Conservation (phyloP, 176 grass and related monocot genomes). For the Musa schizocarpa region DNA sequence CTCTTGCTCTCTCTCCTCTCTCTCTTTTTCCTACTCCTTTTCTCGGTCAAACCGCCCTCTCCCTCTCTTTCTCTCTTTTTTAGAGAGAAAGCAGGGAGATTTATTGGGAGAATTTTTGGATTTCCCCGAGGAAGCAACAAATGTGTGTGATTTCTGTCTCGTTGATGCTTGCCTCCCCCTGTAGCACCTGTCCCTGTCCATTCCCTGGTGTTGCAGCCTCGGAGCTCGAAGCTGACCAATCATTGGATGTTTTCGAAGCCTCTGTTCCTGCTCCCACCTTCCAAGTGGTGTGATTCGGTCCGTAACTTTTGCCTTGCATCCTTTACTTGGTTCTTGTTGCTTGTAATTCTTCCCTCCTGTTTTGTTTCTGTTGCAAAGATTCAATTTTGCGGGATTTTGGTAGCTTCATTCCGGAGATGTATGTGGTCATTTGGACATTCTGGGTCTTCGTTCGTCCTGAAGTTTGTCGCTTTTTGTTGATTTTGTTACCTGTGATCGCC, state of each 20-base stretch:
- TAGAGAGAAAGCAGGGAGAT: slow-evolving; percentile 24
- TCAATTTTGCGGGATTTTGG: neutral
- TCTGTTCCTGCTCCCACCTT: slow-evolving; percentile 17
- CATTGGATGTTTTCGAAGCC: slow-evolving; percentile 27
- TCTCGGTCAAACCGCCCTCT: slow-evolving; percentile 60
- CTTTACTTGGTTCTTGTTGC: slow-evolving; percentile 20
- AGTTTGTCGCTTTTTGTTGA: neutral
- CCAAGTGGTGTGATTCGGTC: slow-evolving; percentile 10
- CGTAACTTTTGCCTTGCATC: slow-evolving; percentile 18
- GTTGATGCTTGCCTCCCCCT: slow-evolving; percentile 14
- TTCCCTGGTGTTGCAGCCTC: slow-evolving; percentile 21
- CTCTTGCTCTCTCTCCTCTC: neutral
- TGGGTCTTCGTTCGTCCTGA: neutral
- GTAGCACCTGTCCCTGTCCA: slow-evolving; percentile 13
- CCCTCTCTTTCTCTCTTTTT: slow-evolving; percentile 23
- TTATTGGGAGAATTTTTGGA: slow-evolving; percentile 21
- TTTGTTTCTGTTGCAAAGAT: slow-evolving; percentile 9
- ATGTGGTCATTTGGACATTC: neutral
- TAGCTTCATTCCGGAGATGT: neutral
- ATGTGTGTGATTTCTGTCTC: slow-evolving; percentile 38
- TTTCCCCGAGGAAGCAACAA: slow-evolving; percentile 13
- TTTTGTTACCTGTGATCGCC: neutral
- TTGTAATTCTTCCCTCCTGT: slow-evolving; percentile 13
- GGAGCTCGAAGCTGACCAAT: slow-evolving; percentile 30
- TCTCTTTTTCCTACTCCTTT: neutral